Percentiles rank a stretch among this genome's conserved stretches.
Conservation (phyloP, 75 land plant genomes). For the Sequoiadendron giganteum region DNA sequence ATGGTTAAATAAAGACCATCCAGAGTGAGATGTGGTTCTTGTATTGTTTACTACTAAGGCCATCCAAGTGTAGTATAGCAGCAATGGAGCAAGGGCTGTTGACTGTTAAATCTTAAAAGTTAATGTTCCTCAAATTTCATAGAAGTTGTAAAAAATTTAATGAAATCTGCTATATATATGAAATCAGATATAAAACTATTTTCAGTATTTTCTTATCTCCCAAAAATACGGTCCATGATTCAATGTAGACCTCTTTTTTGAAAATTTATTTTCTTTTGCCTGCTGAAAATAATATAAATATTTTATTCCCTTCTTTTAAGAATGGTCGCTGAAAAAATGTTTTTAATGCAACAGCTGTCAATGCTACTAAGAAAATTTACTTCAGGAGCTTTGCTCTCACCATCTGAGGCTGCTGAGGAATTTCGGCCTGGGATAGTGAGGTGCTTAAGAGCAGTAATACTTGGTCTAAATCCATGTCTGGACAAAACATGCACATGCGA, state of each 20-base stretch:
- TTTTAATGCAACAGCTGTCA: slow-evolving; percentile 54
- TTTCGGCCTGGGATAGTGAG: slow-evolving; percentile 82
- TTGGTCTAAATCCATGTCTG: slow-evolving; percentile 43
- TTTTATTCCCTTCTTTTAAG: background rate
- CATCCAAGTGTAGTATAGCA: background rate
- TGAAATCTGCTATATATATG: background rate
- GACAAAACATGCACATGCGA: slow-evolving; percentile 58
- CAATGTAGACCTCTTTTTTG: background rate
- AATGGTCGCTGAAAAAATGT: background rate
- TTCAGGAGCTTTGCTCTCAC: slow-evolving; percentile 73
- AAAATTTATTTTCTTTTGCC: background rate
- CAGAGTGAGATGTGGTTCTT: background rate
- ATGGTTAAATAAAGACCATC: background rate
- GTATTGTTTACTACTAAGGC: background rate
- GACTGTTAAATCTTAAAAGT: background rate
- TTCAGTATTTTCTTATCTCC: background rate
- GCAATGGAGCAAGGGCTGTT: background rate
- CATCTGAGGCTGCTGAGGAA: slow-evolving; percentile 90
- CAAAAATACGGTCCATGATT: background rate
- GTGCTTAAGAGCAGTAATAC: slow-evolving; percentile 66
- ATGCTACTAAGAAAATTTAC: slow-evolving; percentile 77
- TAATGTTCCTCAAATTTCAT: background rate
- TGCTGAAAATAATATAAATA: background rate
- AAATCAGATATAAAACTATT: background rate
- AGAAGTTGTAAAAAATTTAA: background rate